phyloP scores from a whole-genome alignment of 768 basidiomycete genomes.

The Naganishia friedmannii region DNA sequence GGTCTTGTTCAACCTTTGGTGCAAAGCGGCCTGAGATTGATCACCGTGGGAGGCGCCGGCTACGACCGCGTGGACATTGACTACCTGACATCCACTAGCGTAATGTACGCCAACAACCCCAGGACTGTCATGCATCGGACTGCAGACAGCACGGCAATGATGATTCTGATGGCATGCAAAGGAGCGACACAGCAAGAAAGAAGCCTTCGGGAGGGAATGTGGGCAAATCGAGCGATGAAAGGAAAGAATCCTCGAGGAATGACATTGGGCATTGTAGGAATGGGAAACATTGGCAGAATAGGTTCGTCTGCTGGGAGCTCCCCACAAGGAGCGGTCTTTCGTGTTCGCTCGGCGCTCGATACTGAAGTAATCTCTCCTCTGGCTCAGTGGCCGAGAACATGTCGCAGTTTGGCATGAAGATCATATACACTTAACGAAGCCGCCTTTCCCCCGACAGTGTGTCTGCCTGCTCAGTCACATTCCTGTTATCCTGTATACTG shows the following conservation, averaged over 20 bases:
- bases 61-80: constrained; percentile 82
- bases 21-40: background rate
- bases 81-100: constrained; percentile 69
- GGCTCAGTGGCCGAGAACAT: constrained; percentile 11
- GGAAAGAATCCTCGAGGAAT: constrained; percentile 49
- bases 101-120: constrained; percentile 81
- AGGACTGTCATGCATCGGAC: constrained; percentile 87
- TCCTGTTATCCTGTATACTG: background rate
- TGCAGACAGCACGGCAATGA: constrained; percentile 67
- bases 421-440: constrained; percentile 67
- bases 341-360: too few relatives aligned
- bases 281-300: constrained; percentile 58
- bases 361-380: background rate
- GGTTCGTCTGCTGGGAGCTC: constrained; percentile 47
- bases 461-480: constrained; percentile 52
- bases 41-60: constrained; percentile 64
- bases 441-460: constrained; percentile 59
- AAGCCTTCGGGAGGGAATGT: constrained; percentile 54
- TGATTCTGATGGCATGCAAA: constrained; percentile 78
- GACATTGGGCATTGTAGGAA: constrained; percentile 52
- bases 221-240: constrained; percentile 45
- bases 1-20: constrained; percentile 5
- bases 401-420: constrained; percentile 68
- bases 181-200: constrained; percentile 68
- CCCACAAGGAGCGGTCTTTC: too few relatives aligned